Evolutionary conservation across 2,329 filamentous ascomycete genomes (phyloP), one percentile per base, ranked within the genome.

Genomic region (Didymella pinodella): DNA sequence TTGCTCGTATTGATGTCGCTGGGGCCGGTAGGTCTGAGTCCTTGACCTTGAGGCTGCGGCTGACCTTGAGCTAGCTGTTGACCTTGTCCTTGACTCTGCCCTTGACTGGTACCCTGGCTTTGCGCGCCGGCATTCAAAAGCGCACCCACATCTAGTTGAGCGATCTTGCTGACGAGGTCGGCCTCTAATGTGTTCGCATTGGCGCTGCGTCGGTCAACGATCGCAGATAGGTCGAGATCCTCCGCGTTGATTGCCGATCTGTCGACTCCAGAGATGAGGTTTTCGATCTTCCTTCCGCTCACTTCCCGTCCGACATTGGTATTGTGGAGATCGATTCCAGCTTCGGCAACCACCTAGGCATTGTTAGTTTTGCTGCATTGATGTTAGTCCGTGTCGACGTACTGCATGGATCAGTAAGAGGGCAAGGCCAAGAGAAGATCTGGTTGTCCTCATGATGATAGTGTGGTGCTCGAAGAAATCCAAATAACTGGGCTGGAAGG

Each of bases 371-470:
- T 44, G 29, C 22, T 47, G 18, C 28, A 40, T 12, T 38, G 41
- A 47, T 22, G 36, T 48, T 11, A 34, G 28, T 38, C 20, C 22
- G 50, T 34, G 22, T 31, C 34, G 29, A 69, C 72, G 56, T 69
- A 75, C 74, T 64, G 68, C 65, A 43, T 70, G 61, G 44, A 74
- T 65, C 36, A 75, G 64, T 40, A 77, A 50, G 18, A 75, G 62
- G 54, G 67, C 65, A 20, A 69, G 58, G 48, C 64, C 65, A 65
- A 68, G 65, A 7, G 63, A 64, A 22, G 63, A 63, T 40, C 59
- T 67, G 60, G 70, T 69, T 49, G 64, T 73, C 63, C 69, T 71
- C 75, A 77, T 77, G 16, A 36, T 68, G 61, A 38, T 18, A 28
- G 20, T 54, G 38, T 25, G 43, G 40, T 44, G 25, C 26, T 26